phyloP scores from a whole-genome alignment of 1,139 yeast species.

The Arxiozyma bovina region DNA sequence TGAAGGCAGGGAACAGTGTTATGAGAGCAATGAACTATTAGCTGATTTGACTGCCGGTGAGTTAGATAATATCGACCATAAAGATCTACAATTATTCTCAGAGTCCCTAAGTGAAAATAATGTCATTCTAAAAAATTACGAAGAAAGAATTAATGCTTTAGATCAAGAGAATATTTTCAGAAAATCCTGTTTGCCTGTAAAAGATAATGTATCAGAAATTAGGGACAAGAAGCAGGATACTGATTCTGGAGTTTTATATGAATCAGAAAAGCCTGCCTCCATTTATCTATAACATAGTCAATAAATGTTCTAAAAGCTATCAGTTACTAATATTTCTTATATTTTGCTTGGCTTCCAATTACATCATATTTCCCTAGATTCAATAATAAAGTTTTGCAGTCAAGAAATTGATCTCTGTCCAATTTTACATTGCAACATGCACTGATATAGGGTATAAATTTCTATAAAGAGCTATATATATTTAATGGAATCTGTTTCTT shows the following conservation, averaged over 20 bases:
- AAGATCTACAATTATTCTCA: conserved; percentile 29
- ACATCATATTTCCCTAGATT: no score
- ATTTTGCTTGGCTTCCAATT: neutral
- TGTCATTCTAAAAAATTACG: conserved; percentile 32
- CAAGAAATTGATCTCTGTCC: neutral
- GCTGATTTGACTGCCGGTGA: conserved; percentile 12
- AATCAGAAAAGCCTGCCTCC: conserved; percentile 13
- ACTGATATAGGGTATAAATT: no score
- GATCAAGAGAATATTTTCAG: conserved; percentile 28
- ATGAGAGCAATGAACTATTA: conserved; percentile 9
- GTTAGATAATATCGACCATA: conserved; percentile 20
- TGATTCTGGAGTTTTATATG: neutral
- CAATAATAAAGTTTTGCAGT: neutral
- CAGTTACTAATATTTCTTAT: neutral
- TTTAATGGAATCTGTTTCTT: no score
- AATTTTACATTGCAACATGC: no score
- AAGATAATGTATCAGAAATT: neutral
- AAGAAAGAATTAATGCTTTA: conserved; percentile 30
- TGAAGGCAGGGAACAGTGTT: conserved; percentile 17
- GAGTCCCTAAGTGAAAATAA: conserved; percentile 34
- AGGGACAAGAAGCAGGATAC: neutral
- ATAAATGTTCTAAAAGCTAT: neutral
- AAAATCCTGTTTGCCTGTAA: neutral
- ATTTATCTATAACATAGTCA: neutral
- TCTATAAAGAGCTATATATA: no score